Percentiles rank a stretch among this genome's conserved stretches.
Conservation (phyloP, 2,329 filamentous ascomycete species). For the Plenodomus tracheiphilus region DNA sequence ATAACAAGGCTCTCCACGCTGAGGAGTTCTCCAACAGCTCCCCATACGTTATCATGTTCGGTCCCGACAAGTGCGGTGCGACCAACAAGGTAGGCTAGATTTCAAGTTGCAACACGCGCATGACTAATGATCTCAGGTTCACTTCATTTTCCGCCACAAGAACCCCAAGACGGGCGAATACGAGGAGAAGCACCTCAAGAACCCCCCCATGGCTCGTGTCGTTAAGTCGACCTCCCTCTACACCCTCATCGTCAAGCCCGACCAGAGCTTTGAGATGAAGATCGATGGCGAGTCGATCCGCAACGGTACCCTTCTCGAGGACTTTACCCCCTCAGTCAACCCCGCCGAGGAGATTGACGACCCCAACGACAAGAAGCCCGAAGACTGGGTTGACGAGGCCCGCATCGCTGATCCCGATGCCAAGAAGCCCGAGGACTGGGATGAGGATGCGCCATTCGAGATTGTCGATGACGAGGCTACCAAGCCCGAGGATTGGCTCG, state of each 20-base stretch:
- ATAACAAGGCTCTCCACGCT: conserved; percentile 94
- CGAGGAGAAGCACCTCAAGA: conserved; percentile 97
- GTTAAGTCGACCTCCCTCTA: conserved; percentile 93
- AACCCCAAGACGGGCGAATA: conserved; percentile 99
- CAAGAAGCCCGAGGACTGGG: conserved; percentile 97
- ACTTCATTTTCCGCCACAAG: conserved; percentile 99
- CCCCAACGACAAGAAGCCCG: conserved; percentile 88
- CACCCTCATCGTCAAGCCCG: conserved; percentile 92
- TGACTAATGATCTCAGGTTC: conserved; percentile 53
- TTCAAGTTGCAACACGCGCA: conserved; percentile 2
- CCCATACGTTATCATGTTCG: conserved; percentile 99
- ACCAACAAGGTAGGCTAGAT: conserved; percentile 82
- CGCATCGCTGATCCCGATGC: conserved; percentile 91
- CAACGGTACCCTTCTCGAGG: conserved; percentile 88
- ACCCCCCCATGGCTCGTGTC: conserved; percentile 82
- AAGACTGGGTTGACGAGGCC: conserved; percentile 92
- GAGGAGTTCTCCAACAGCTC: conserved; percentile 98
- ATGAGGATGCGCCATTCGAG: conserved; percentile 96
- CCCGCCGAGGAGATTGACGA: conserved; percentile 94
- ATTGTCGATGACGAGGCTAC: conserved; percentile 90
- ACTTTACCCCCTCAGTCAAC: conserved; percentile 93
- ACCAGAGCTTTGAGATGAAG: conserved; percentile 92
- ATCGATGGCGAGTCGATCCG: conserved; percentile 89
- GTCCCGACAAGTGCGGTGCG: conserved; percentile 97
- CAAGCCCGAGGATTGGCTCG: conserved; percentile 95